A percentile compares a stretch with the other conserved stretches of the same genome.
These are phyloP conservation scores for Mucor sp. DNA, from an alignment of 371 early-diverging fungal species.

Conservation along the genomic window DNA sequence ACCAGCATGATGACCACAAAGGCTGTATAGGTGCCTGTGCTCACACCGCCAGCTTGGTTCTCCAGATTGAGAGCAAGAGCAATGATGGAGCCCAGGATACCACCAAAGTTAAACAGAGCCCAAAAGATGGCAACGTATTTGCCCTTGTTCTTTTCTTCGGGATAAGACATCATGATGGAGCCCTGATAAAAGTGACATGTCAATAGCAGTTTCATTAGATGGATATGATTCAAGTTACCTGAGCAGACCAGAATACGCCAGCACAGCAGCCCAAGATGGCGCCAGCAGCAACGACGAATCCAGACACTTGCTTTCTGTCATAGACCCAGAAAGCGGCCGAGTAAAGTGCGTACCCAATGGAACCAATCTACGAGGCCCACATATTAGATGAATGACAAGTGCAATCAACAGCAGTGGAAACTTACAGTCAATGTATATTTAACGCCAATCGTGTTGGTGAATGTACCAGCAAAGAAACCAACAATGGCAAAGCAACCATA, in stretches of 20 bases:
- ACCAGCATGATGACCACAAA: constrained; percentile 68
- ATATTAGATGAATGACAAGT: background rate
- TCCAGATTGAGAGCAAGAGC: constrained; percentile 67
- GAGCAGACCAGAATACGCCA: constrained; percentile 66
- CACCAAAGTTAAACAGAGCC: constrained; percentile 81
- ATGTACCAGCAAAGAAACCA: constrained; percentile 65
- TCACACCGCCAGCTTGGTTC: constrained; percentile 44
- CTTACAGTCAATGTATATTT: constrained; percentile 48
- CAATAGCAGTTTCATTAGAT: background rate
- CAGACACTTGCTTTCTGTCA: constrained; percentile 40
- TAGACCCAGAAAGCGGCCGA: constrained; percentile 57
- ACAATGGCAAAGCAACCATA: constrained; percentile 71
- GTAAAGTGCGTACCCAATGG: constrained; percentile 63
- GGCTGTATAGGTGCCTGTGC: constrained; percentile 63
- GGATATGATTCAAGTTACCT: constrained; percentile 12
- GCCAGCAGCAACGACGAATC: constrained; percentile 62
- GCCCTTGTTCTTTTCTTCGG: constrained; percentile 71
- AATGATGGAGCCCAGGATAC: constrained; percentile 74
- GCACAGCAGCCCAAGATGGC: constrained; percentile 68
- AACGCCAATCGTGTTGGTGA: constrained; percentile 63
- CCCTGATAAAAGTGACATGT: constrained; percentile 48
- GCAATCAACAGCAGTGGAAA: background rate
- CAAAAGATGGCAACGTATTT: constrained; percentile 79
- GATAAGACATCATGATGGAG: constrained; percentile 71
- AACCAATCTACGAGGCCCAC: constrained; percentile 31